Evolutionary conservation across 2,329 filamentous ascomycete species (phyloP), one percentile per base, ranked within the genome.

Genomic region (Karstenula rhodostoma): DNA sequence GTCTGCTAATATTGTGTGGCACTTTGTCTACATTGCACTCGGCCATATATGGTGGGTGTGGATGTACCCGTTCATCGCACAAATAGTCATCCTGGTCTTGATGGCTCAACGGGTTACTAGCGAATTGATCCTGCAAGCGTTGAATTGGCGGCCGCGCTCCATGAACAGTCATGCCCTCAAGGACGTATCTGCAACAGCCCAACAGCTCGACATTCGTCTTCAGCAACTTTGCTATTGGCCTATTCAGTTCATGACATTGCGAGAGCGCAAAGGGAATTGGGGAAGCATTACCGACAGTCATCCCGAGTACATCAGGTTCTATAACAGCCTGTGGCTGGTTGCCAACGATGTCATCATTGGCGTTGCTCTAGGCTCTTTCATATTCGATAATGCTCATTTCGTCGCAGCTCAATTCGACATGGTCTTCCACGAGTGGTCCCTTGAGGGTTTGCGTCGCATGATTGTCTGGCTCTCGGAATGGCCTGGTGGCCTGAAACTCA

Each of bases 201-300:
- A 99, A 76, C 95, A 99, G 78, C 89, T 99, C 37, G 95, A 99
- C 78, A 97, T 99, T 66, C 91, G 95, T 5, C 85, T 99, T 23
- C 93, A 98, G 75, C 95, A 99, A 75, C 98, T 98, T 74, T 98
- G 94, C 79, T 99, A 99, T 77, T 98, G 94, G 94, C 96, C 95
- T 2, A 93, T 96, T 79, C 94, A 99, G 77, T 97, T 98, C 74
- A 85, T 94, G 46, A 98, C 93, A 17, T 79, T 99, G 49, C 90
- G 94, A n/a, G 89, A 92, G 73, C 86, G 94, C 42, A 96, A 96
- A 74, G 89, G 90, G 64, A 93, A 96, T 69, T 98, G 95, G 94
- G 92, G 93, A 60, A 98, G 94, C 75, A 91, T 98, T 57, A 97
- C 94, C 0, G 95, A 90, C 50, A 97, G 90, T 70, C 94, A 99